phyloP scores from a whole-genome alignment of 2,329 filamentous ascomycete species.

The Trichoderma arundinaceum region DNA sequence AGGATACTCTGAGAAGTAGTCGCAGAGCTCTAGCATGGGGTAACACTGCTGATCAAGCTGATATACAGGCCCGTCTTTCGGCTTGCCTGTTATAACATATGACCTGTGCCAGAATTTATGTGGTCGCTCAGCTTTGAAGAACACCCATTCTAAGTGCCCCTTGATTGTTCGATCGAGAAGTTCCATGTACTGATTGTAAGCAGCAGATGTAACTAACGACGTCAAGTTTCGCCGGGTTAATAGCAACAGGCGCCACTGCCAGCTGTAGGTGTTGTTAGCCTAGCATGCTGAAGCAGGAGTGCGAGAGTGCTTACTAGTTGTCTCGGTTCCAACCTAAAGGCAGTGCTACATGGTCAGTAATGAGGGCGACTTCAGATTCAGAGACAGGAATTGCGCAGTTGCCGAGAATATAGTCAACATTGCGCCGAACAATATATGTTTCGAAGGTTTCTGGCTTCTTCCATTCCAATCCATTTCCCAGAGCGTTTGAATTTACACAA shows the following conservation, averaged over 20 bases:
- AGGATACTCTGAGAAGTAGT: background rate
- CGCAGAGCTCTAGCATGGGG: slow-evolving; percentile 1
- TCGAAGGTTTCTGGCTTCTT: background rate
- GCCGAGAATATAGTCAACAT: slow-evolving; percentile 7
- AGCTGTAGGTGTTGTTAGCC: background rate
- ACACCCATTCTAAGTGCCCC: slow-evolving; percentile 1
- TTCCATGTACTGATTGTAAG: background rate
- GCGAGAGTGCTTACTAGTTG: background rate
- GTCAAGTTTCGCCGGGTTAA: background rate
- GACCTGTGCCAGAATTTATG: slow-evolving; percentile 2
- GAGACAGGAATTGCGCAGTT: slow-evolving; percentile 1
- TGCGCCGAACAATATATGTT: slow-evolving; percentile 1
- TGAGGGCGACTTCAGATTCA: background rate
- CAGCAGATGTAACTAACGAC: background rate
- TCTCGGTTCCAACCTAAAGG: background rate
- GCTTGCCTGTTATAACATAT: background rate
- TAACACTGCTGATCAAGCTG: slow-evolving; percentile 1
- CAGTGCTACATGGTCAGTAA: background rate
- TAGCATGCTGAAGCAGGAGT: background rate
- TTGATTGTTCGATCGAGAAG: background rate
- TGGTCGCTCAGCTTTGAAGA: background rate
- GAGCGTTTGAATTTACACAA: slow-evolving; percentile 1
- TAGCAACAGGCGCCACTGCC: slow-evolving; percentile 3
- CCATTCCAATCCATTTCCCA: background rate
- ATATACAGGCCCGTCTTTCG: background rate